Conservation (phyloP, 441 rosid genomes). For the Viola pubescens region DNA sequence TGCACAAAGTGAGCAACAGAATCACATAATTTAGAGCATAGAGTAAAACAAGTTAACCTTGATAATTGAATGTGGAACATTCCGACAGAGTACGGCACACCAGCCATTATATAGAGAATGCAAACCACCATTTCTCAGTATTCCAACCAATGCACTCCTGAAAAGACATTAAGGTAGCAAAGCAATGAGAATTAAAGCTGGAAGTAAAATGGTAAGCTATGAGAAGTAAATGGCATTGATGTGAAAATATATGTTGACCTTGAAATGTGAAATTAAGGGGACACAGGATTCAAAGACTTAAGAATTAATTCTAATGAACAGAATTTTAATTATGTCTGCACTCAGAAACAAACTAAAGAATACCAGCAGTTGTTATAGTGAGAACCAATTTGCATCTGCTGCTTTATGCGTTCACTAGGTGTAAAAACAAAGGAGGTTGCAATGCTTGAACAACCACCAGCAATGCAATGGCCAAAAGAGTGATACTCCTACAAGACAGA, state of each 20-base stretch:
- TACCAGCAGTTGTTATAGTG: slow-evolving; percentile 83
- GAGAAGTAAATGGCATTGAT: not conserved
- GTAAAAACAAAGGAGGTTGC: slow-evolving; percentile 90
- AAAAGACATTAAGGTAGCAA: slow-evolving; percentile 17
- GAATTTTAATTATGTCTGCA: too few relatives aligned
- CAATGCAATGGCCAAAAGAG: slow-evolving; percentile 74
- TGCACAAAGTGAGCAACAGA: not conserved
- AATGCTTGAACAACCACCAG: slow-evolving; percentile 86
- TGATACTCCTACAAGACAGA: slow-evolving; percentile 56
- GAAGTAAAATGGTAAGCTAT: not conserved
- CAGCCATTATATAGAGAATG: slow-evolving; percentile 63
- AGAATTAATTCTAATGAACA: too few relatives aligned
- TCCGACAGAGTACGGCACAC: slow-evolving; percentile 85
- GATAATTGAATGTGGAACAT: slow-evolving; percentile 82
- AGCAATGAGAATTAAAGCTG: not conserved
- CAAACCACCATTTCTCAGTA: slow-evolving; percentile 50
- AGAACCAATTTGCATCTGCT: slow-evolving; percentile 93
- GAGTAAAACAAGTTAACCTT: slow-evolving; percentile 40
- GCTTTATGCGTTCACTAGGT: slow-evolving; percentile 88
- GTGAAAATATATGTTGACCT: not conserved
- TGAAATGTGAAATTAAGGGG: not conserved
- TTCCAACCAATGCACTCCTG: slow-evolving; percentile 56
- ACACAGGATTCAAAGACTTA: too few relatives aligned
- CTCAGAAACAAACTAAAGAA: not conserved
- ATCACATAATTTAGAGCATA: not conserved